phyloP scores from a whole-genome alignment of 1,139 yeast genomes.

The Yamadazyma blattariae region DNA sequence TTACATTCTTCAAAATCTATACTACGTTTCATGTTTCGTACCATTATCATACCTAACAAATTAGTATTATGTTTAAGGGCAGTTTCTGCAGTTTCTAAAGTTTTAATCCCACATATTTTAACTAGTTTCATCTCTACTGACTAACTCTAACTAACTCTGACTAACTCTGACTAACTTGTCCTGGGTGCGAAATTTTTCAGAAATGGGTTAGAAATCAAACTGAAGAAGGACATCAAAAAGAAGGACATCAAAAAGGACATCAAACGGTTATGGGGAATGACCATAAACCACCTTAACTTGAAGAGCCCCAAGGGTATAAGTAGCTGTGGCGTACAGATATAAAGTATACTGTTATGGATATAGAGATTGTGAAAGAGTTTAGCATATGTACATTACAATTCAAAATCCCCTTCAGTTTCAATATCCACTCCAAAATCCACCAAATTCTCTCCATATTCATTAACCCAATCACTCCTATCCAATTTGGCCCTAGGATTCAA shows the following conservation, averaged over 20 bases:
- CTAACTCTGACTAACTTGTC: no score
- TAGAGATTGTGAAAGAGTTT: no score
- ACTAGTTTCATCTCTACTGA: slow-evolving; percentile 33
- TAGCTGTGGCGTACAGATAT: no score
- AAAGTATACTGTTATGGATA: not conserved
- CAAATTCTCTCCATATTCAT: slow-evolving; percentile 77
- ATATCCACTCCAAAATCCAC: slow-evolving; percentile 87
- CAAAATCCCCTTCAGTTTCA: slow-evolving; percentile 48
- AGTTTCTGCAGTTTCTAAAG: slow-evolving; percentile 60
- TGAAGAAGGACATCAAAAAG: no score
- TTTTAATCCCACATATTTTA: slow-evolving; percentile 81
- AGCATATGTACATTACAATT: no score
- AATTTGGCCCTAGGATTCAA: slow-evolving; percentile 26
- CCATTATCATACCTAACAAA: slow-evolving; percentile 80
- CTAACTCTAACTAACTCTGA: no score
- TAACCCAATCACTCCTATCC: slow-evolving; percentile 60
- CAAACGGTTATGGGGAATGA: no score
- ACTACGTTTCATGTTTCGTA: slow-evolving; percentile 77
- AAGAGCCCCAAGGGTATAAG: no score
- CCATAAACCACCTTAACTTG: no score
- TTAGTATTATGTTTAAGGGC: slow-evolving; percentile 76
- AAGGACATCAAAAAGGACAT: no score
- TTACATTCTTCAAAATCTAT: slow-evolving; percentile 54
- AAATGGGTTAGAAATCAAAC: no score
- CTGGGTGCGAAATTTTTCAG: no score